These are phyloP conservation scores for Volvox africanus DNA, from an alignment of 139 green algal species.

Conservation along the genomic window DNA sequence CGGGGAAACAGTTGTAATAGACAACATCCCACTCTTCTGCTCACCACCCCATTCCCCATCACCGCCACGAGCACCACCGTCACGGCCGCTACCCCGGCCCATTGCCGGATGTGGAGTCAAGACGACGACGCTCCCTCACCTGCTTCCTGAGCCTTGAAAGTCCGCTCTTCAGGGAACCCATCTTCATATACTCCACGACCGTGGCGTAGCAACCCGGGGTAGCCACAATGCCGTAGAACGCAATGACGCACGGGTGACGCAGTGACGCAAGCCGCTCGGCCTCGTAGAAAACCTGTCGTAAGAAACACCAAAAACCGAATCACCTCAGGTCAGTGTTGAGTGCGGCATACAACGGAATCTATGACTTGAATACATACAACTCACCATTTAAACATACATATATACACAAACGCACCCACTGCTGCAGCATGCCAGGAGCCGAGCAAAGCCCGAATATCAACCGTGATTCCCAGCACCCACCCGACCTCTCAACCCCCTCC, in stretches of 20 bases:
- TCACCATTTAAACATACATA: too few species aligned
- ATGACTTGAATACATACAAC: too few species aligned
- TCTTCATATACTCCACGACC: conserved; percentile 72
- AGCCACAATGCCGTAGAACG: conserved; percentile 73
- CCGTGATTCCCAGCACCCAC: too few species aligned
- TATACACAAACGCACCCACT: too few species aligned
- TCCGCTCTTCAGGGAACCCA: conserved; percentile 57
- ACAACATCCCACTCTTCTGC: neutral
- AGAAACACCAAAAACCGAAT: too few species aligned
- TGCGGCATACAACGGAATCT: too few species aligned
- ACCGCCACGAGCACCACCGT: neutral
- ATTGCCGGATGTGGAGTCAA: neutral
- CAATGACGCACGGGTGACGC: conserved; percentile 79
- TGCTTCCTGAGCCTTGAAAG: conserved; percentile 51
- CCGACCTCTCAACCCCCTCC: neutral
- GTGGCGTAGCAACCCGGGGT: conserved; percentile 57
- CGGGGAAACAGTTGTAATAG: too few species aligned
- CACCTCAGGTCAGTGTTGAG: too few species aligned
- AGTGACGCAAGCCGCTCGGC: conserved; percentile 74
- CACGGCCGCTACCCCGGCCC: neutral
- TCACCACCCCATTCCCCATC: neutral
- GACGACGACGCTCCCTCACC: neutral
- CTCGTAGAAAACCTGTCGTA: conserved; percentile 57
- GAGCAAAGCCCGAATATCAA: too few species aligned
- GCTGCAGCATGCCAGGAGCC: too few species aligned